These are phyloP conservation scores for Royoungia palumana DNA, from an alignment of 768 basidiomycete species.

Conservation along the genomic window DNA sequence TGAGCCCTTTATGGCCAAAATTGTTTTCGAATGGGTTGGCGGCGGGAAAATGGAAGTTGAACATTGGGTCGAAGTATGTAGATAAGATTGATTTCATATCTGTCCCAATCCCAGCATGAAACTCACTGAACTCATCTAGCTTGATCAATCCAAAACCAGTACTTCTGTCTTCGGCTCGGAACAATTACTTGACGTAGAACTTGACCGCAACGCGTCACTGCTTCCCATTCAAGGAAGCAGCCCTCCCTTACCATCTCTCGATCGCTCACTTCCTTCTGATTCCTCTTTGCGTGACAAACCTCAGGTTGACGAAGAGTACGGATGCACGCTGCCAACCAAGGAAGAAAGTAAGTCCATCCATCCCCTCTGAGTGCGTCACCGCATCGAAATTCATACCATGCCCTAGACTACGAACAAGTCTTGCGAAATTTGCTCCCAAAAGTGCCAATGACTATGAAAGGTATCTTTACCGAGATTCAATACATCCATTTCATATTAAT, in stretches of 20 bases:
- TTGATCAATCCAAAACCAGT: slow-evolving; percentile 39
- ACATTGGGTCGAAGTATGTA: slow-evolving; percentile 51
- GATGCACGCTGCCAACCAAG: background rate
- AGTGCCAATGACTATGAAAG: slow-evolving; percentile 45
- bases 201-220: slow-evolving; percentile 41
- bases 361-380: background rate
- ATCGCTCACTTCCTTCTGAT: slow-evolving; percentile 14
- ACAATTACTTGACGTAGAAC: slow-evolving; percentile 49
- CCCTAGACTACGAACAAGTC: slow-evolving; percentile 32
- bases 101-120: background rate
- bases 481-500: background rate
- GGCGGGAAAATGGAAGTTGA: slow-evolving; percentile 44
- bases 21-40: slow-evolving; percentile 41
- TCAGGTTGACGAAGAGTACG: slow-evolving; percentile 1
- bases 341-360: slow-evolving; percentile 20
- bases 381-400: background rate
- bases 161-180: slow-evolving; percentile 44
- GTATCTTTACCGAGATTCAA: slow-evolving; percentile 18
- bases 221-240: slow-evolving; percentile 28
- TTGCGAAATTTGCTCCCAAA: slow-evolving; percentile 37
- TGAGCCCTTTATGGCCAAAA: slow-evolving; percentile 43
- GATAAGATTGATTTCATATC: background rate
- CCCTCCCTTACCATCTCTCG: slow-evolving; percentile 27
- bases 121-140: slow-evolving; percentile 27
- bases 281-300: background rate